Conservation (phyloP, 2,329 filamentous ascomycete genomes). For the Verticillium klebahnii region DNA sequence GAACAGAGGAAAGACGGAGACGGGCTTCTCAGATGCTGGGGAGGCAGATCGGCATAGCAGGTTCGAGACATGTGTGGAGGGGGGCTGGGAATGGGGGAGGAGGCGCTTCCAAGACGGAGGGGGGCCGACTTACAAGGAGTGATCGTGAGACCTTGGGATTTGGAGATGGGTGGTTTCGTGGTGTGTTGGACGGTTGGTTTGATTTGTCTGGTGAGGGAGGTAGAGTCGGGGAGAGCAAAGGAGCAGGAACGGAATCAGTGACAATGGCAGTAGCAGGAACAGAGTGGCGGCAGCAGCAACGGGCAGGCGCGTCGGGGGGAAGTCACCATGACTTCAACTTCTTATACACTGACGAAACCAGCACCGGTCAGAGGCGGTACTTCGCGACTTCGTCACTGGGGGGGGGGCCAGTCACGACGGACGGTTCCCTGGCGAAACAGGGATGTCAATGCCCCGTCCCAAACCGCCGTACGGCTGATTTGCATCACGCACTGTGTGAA, state of each 20-base stretch:
- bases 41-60: neutral
- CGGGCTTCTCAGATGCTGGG: neutral
- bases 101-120: neutral
- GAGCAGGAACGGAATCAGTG: conserved; percentile 1
- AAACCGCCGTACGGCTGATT: neutral
- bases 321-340: neutral
- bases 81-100: neutral
- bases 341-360: conserved; percentile 3
- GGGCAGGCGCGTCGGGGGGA: neutral
- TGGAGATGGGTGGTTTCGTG: neutral
- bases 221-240: neutral
- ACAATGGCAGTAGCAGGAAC: neutral
- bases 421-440: conserved; percentile 1
- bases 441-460: neutral
- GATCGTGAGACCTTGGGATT: neutral
- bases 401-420: conserved; percentile 2
- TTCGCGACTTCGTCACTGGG: conserved; percentile 1
- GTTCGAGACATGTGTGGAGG: neutral
- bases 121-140: neutral
- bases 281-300: neutral
- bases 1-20: neutral
- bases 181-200: neutral
- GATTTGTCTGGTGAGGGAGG: neutral
- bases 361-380: neutral
- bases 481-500: neutral